Base-by-base conservation (phyloP, 139 green algal genomes). In the Eudorina sp. region DNA sequence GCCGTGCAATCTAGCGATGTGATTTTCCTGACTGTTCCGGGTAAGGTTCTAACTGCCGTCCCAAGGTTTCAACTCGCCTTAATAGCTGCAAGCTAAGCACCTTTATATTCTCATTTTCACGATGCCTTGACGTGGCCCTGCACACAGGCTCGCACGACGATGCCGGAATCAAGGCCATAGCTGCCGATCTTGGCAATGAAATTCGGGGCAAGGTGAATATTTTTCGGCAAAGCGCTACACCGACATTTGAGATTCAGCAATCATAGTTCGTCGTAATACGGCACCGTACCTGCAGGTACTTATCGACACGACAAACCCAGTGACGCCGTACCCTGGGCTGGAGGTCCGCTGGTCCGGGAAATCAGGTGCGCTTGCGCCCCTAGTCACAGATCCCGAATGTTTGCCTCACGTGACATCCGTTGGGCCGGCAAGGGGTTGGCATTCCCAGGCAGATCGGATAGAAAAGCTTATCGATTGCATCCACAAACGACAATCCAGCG, bases 221-320 rank as follows among this genome's bases (percentile, higher is more conserved):
- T 31, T 69, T 69, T 29, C 58, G 19, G 58, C 23, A 11, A 11
- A 29, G 19, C 58, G n/a, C n/a, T 6, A 9, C 58, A 31, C n/a
- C 18, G 23, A 29, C 58, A 29, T n/a, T n/a, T n/a, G n/a, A n/a
- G n/a, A n/a, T n/a, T n/a, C n/a, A n/a, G n/a, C n/a, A n/a, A n/a
- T n/a, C n/a, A n/a, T n/a, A n/a, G n/a, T n/a, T n/a, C n/a, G n/a
- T n/a, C n/a, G n/a, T n/a, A n/a, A n/a, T n/a, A n/a, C n/a, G n/a
- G n/a, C n/a, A n/a, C n/a, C n/a, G n/a, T n/a, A 19, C n/a, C 13
- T 51, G 4, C 76, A 83, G 76, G 38, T 92, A 1, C 18, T 92
- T 4, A 55, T 92, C 3, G 90, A 92, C 69, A 81, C 81, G 5
- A 90, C 80, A n/a, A 92, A 92, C 82, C 66, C 88, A 0, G 4